A percentile compares a stretch with the other conserved stretches of the same genome.
Evolutionary conservation across 73 alveolate species (phyloP).

Genomic region (Symbiodinium pilosum): DNA sequence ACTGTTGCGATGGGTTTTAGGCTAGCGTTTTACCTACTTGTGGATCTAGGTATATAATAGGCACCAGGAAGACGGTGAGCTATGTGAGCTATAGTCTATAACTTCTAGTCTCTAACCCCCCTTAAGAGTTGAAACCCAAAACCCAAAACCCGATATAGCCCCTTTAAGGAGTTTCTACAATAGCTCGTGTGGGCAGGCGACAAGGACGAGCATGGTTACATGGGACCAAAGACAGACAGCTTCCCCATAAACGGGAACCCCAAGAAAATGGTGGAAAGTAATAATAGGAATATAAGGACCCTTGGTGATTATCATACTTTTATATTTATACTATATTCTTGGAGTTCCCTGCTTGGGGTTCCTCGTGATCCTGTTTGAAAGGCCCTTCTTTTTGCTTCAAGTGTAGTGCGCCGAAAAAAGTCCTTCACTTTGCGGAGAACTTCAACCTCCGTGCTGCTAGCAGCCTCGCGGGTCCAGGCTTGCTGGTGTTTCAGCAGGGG

Average conservation of each 20-base stretch:
- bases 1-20: no score
- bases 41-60: no score
- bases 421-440: constrained; percentile 3
- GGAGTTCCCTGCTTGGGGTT: neutral
- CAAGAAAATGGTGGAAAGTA: no score
- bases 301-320: no score
- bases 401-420: neutral
- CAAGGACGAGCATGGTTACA: no score
- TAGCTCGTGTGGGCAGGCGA: no score
- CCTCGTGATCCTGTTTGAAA: no score
- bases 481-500: neutral
- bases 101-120: neutral
- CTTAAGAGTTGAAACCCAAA: neutral
- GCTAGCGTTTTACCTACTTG: no score
- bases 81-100: no score
- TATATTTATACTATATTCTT: neutral
- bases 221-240: no score
- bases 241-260: neutral
- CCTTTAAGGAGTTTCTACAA: neutral
- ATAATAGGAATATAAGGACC: no score
- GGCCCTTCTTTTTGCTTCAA: neutral
- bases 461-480: neutral
- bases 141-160: neutral
- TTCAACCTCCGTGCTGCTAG: neutral
- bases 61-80: no score